Percentiles rank a stretch among this genome's conserved stretches.
phyloP scores from a whole-genome alignment of 768 basidiomycete genomes.

The Amanita rimosa region DNA sequence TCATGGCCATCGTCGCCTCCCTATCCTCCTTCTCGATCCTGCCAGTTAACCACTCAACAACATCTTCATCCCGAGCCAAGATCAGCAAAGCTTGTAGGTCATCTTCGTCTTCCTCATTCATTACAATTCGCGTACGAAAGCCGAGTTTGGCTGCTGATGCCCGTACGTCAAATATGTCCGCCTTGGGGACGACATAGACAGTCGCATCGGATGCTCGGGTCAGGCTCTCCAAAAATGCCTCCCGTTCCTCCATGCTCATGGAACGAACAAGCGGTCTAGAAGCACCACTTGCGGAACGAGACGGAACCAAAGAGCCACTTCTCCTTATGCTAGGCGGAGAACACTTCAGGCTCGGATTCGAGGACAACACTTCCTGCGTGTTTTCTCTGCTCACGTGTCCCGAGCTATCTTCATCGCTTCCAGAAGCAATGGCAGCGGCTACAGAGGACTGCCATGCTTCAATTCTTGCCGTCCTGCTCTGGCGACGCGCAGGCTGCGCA shows the following conservation, averaged over 20 bases:
- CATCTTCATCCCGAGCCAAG: slow-evolving; percentile 38
- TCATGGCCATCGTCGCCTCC: slow-evolving; percentile 13
- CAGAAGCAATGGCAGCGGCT: background rate
- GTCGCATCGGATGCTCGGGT: slow-evolving; percentile 31
- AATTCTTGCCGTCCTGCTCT: background rate
- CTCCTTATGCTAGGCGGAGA: background rate
- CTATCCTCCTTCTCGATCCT: slow-evolving; percentile 18
- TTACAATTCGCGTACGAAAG: slow-evolving; percentile 31
- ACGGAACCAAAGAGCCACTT: slow-evolving; percentile 6
- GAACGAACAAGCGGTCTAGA: slow-evolving; percentile 29
- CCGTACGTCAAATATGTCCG: slow-evolving; percentile 29
- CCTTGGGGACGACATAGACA: slow-evolving; percentile 34
- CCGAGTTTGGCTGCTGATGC: slow-evolving; percentile 29
- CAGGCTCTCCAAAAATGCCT: slow-evolving; percentile 36
- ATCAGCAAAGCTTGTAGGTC: slow-evolving; percentile 35
- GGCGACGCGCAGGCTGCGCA: background rate
- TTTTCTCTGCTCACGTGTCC: background rate
- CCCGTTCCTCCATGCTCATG: slow-evolving; percentile 43
- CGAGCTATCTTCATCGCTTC: background rate
- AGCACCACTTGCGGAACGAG: slow-evolving; percentile 7
- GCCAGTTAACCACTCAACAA: slow-evolving; percentile 28
- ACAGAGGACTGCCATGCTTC: slow-evolving; percentile 2
- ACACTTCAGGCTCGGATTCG: background rate
- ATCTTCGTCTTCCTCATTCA: slow-evolving; percentile 18
- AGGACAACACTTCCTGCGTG: background rate